Conservation (phyloP, 2,329 filamentous ascomycete genomes). For the Neonectria sp. region DNA sequence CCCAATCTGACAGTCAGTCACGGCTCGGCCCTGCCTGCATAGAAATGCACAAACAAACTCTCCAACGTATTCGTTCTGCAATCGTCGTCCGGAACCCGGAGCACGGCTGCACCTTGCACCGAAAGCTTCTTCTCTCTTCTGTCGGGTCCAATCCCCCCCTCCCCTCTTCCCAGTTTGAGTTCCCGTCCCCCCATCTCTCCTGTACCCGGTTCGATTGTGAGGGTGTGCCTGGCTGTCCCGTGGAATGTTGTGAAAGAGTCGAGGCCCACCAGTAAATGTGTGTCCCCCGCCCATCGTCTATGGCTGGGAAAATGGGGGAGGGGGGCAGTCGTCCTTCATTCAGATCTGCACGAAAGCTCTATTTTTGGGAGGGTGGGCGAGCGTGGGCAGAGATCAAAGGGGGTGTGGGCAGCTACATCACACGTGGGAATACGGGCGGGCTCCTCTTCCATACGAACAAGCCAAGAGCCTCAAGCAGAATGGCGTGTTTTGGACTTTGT, state of each 20-base stretch:
- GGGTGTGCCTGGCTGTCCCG: not conserved
- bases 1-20: not conserved
- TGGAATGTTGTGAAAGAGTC: not conserved
- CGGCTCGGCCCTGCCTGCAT: not conserved
- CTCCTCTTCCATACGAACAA: not conserved
- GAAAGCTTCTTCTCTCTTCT: not conserved
- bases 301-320: not conserved
- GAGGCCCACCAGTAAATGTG: not conserved
- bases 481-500: not conserved
- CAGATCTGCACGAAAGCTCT: not conserved
- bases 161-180: no score
- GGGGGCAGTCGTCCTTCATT: not conserved
- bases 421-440: not conserved
- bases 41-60: no score
- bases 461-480: constrained; percentile 6
- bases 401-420: not conserved
- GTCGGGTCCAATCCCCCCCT: not conserved
- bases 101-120: not conserved
- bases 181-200: not conserved
- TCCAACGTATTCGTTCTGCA: not conserved
- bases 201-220: not conserved
- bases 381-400: not conserved
- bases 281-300: not conserved
- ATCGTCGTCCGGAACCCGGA: not conserved
- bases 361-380: not conserved